phyloP scores from a whole-genome alignment of 495 filamentous ascomycete species.

The Daldinia decipiens region DNA sequence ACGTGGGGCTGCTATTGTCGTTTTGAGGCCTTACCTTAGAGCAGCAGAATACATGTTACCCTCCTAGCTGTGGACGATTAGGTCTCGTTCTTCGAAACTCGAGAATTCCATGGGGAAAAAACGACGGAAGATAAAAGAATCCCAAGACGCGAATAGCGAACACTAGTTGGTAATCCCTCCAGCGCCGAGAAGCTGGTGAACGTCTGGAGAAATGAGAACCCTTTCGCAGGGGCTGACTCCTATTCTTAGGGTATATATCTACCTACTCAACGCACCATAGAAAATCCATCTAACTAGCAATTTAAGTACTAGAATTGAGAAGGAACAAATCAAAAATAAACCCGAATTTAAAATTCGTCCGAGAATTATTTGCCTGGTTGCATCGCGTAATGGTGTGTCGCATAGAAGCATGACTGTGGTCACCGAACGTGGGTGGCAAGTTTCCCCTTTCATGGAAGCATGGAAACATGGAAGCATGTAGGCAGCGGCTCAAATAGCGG shows the following conservation, averaged over 20 bases:
- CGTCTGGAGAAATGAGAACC: too few relatives aligned
- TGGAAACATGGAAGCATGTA: constrained; percentile 16
- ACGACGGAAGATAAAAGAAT: constrained; percentile 3
- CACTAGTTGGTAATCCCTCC: background rate
- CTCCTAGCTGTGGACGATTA: background rate
- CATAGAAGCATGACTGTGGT: constrained; percentile 13
- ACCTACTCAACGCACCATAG: background rate
- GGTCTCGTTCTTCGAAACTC: background rate
- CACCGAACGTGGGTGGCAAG: background rate
- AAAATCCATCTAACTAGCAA: background rate
- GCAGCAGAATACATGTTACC: constrained; percentile 12
- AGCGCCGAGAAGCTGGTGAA: background rate
- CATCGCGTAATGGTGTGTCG: background rate
- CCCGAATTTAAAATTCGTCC: too few relatives aligned
- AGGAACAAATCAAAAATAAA: background rate
- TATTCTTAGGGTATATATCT: background rate
- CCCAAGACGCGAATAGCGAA: background rate
- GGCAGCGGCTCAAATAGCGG: constrained; percentile 20
- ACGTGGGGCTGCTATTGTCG: background rate
- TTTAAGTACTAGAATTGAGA: background rate
- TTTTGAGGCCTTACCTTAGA: constrained; percentile 7
- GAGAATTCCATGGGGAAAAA: background rate
- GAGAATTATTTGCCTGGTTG: background rate
- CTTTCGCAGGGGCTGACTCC: background rate
- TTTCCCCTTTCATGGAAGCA: background rate